These are phyloP conservation scores for Histomonas meleagridis DNA, from an alignment of 208 protist species.

Conservation along the genomic window DNA sequence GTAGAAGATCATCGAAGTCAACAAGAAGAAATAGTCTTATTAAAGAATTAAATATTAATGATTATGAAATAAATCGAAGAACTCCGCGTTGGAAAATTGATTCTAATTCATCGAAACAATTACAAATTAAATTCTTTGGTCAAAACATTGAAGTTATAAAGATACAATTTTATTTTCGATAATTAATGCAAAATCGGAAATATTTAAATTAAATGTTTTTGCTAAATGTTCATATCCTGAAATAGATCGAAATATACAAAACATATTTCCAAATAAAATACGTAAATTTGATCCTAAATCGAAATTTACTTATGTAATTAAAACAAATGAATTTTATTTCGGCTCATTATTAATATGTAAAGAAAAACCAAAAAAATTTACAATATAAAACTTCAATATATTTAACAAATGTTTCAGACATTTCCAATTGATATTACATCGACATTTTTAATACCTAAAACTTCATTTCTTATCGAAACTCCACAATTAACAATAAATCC, in stretches of 20 bases:
- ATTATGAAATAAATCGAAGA: neutral
- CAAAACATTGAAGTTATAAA: neutral
- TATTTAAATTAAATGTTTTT: neutral
- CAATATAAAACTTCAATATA: no score
- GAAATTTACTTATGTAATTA: neutral
- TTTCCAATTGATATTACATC: no score
- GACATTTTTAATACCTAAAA: no score
- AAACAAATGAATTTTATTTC: conserved; percentile 30
- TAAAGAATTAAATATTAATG: neutral
- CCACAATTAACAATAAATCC: neutral
- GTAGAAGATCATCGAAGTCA: neutral
- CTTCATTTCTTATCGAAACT: neutral
- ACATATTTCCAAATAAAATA: neutral
- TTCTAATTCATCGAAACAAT: neutral
- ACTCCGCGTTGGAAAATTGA: conserved; percentile 4
- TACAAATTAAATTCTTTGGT: neutral
- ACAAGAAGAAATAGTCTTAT: neutral
- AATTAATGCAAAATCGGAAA: neutral
- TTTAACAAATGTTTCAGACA: no score
- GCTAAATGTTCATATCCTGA: neutral
- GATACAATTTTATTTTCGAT: neutral
- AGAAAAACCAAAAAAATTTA: neutral
- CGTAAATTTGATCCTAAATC: neutral
- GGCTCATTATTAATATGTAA: neutral
- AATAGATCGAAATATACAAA: neutral